Conservation (phyloP, 2,329 filamentous ascomycete species). For the Paracamarosporium sp. region DNA sequence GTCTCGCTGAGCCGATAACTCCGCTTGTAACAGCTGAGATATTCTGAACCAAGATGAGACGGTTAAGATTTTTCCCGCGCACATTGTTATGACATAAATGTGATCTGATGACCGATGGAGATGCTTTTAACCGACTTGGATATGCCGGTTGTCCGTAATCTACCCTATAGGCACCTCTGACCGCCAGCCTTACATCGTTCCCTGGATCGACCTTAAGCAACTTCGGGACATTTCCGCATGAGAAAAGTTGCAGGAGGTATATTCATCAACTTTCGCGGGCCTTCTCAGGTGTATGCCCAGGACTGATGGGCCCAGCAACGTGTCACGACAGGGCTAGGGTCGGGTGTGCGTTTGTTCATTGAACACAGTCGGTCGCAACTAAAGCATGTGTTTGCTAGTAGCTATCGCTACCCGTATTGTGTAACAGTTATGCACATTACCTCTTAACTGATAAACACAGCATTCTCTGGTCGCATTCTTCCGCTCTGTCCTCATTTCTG, state of each 20-base stretch:
- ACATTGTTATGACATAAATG: background rate
- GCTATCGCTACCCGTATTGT: background rate
- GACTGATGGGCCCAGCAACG: background rate
- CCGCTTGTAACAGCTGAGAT: too few relatives aligned
- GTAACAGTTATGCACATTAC: background rate
- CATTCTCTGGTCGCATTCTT: conserved; percentile 1
- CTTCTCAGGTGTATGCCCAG: background rate
- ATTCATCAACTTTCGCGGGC: background rate
- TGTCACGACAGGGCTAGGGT: background rate
- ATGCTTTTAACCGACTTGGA: background rate
- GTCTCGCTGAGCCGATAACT: too few relatives aligned
- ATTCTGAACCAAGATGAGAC: background rate
- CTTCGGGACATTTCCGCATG: background rate
- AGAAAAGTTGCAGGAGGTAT: background rate
- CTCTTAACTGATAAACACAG: conserved; percentile 2
- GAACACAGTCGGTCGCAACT: background rate
- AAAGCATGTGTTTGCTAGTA: background rate
- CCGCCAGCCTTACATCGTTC: background rate
- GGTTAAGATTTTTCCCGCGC: background rate
- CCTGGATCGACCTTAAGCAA: background rate
- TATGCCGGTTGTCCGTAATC: background rate
- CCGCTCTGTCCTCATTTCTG: background rate
- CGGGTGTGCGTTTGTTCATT: background rate
- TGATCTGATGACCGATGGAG: background rate
- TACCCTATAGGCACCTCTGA: background rate